A percentile compares a stretch with the other conserved stretches of the same genome.
phyloP scores from a whole-genome alignment of 805 yeast genomes.

The Candida insectorum region DNA sequence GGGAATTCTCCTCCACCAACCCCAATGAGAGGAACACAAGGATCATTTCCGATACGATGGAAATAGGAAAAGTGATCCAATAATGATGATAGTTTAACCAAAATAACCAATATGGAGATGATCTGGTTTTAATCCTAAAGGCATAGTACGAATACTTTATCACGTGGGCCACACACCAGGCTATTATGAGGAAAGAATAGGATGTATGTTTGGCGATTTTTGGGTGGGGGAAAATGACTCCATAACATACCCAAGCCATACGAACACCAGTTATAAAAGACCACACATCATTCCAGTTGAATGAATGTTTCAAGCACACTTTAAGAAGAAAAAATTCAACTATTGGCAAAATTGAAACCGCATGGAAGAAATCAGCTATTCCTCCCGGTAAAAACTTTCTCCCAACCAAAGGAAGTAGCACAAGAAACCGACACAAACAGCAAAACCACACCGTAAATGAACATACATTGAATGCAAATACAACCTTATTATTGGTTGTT shows the following conservation, averaged over 20 bases:
- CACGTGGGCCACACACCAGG: slow-evolving; percentile 34
- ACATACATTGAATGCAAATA: slow-evolving; percentile 33
- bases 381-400: slow-evolving; percentile 66
- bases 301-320: slow-evolving; percentile 11
- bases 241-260: slow-evolving; percentile 39
- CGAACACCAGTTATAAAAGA: slow-evolving; percentile 23
- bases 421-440: slow-evolving; percentile 45
- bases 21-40: slow-evolving; percentile 33
- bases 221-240: slow-evolving; percentile 40
- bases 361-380: slow-evolving; percentile 60
- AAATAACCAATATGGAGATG: slow-evolving; percentile 32
- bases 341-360: slow-evolving; percentile 33
- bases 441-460: slow-evolving; percentile 46
- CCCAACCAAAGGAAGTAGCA: slow-evolving; percentile 64
- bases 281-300: slow-evolving; percentile 21
- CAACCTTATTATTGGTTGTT: slow-evolving; percentile 25
- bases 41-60: slow-evolving; percentile 31
- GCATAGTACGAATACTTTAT: slow-evolving; percentile 34
- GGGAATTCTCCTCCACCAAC: slow-evolving; percentile 22
- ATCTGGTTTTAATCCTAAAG: slow-evolving; percentile 31
- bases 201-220: slow-evolving; percentile 39
- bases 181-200: slow-evolving; percentile 33
- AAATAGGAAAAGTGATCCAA: slow-evolving; percentile 32
- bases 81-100: slow-evolving; percentile 35
- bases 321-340: slow-evolving; percentile 19